Base-by-base conservation (phyloP, 345 rosid species). In the Clarkia xantiana region DNA sequence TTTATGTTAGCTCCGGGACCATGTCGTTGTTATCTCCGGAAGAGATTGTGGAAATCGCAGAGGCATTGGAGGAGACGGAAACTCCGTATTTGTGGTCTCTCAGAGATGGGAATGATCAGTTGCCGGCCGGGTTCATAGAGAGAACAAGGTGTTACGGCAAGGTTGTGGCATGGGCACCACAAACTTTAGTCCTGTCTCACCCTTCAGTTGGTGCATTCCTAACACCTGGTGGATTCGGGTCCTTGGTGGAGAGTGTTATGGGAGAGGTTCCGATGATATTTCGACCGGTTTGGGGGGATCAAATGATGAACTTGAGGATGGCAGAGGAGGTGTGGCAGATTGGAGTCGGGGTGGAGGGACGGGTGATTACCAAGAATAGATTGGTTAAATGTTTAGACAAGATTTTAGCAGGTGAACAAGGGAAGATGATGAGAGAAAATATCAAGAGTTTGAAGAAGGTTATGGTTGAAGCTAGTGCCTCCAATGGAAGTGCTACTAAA, bases 231-330 rank as follows among this genome's bases (percentile, higher is more conserved):
- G 86, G 89, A 14, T 67, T 67, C 59, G 70, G 66, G 64, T 80
- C 78, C 0, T 65, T 76, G 62, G 15, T 63, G 6, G 81, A 78
- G 63, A 78, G 89, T 18, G 53, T 78, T 0, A 58, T 70, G 0
- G 66, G 70, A 11, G 77, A 65, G 11, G 80, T 84, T n/a, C 84
- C 84, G 0, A 69, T 84, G 84, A 76, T 81, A 7, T 66, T 80
- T 55, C 59, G 78, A 42, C 79, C 89, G 0, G 13, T 76, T 44
- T 75, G 72, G 3, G 84, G 62, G 0, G 90, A 78, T 43, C 75
- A 75, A 34, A 42, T 64, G 59, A 40, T 78, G 10, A 71, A 64
- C 18, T 73, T 58, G 15, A 66, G 78, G 55, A 50, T 68, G 12
- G 71, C 71, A 3, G 84, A 76, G 67, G 79, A 56, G 23, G 67